Percentiles rank a stretch among this genome's conserved stretches.
These are phyloP conservation scores for Claviceps monticola DNA, from an alignment of 2,329 filamentous ascomycete genomes.

Conservation along the genomic window DNA sequence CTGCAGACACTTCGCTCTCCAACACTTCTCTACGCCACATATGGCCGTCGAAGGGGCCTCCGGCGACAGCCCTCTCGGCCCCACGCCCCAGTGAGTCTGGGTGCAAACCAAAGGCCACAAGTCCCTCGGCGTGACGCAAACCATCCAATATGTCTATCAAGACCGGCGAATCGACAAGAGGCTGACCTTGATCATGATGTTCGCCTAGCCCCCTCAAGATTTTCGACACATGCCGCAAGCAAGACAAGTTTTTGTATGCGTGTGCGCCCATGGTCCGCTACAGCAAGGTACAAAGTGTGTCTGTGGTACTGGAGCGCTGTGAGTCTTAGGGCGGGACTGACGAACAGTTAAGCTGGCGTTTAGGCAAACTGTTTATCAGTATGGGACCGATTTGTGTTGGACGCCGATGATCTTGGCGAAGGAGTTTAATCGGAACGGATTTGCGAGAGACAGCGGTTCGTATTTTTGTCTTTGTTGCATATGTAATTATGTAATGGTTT, in stretches of 20 bases:
- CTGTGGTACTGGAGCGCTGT: too few species aligned
- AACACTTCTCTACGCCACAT: too few species aligned
- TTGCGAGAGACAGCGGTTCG: conserved; percentile 46
- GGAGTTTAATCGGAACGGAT: conserved; percentile 48
- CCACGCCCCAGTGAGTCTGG: conserved; percentile 5
- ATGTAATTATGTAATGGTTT: too few species aligned
- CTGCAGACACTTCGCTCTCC: neutral
- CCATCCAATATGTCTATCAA: too few species aligned
- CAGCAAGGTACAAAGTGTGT: conserved; percentile 31
- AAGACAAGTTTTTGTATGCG: conserved; percentile 41
- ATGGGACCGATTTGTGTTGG: conserved; percentile 53
- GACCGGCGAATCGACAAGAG: too few species aligned
- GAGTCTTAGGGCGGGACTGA: neutral
- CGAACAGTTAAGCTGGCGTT: conserved; percentile 43
- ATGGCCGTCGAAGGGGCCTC: conserved; percentile 3
- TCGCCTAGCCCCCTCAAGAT: conserved; percentile 39
- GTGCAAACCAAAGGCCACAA: too few species aligned
- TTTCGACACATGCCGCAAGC: conserved; percentile 38
- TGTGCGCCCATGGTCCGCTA: conserved; percentile 58
- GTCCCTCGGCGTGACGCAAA: too few species aligned
- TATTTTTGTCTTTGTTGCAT: neutral
- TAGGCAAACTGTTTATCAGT: conserved; percentile 50
- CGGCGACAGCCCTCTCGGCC: neutral
- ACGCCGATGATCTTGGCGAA: conserved; percentile 61
- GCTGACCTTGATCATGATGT: too few species aligned